Conservation (phyloP, 2,329 filamentous ascomycete species). For the Claviceps spartinae region DNA sequence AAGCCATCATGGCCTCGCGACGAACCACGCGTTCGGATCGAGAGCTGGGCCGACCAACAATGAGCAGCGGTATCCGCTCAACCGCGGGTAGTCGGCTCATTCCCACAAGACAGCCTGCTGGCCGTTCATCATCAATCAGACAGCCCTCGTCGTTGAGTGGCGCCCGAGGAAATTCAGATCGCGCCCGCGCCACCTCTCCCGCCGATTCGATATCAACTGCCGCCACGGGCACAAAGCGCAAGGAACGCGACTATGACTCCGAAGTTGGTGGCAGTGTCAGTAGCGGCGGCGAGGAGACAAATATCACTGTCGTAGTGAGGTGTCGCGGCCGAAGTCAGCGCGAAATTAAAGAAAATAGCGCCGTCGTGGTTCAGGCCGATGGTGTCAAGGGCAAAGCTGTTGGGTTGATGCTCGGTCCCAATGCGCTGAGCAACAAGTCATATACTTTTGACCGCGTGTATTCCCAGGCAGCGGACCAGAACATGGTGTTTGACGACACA, state of each 20-base stretch:
- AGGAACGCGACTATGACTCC: constrained; percentile 70
- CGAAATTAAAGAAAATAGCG: constrained; percentile 87
- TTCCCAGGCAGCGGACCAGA: constrained; percentile 85
- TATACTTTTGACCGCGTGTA: constrained; percentile 98
- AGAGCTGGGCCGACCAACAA: constrained; percentile 6
- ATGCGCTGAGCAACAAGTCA: constrained; percentile 84
- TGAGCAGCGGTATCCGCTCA: constrained; percentile 1
- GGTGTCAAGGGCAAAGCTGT: constrained; percentile 77
- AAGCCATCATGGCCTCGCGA: constrained; percentile 6
- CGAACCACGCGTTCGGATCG: constrained; percentile 7
- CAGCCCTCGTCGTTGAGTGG: constrained; percentile 1
- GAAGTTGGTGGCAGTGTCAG: constrained; percentile 23
- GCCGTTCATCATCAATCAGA: constrained; percentile 2
- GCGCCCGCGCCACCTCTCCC: constrained; percentile 32
- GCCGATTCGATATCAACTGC: constrained; percentile 46
- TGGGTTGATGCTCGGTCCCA: constrained; percentile 83
- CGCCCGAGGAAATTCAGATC: constrained; percentile 3
- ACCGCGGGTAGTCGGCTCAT: constrained; percentile 2
- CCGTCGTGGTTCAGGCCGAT: constrained; percentile 77
- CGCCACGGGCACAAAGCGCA: constrained; percentile 58
- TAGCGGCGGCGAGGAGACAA: constrained; percentile 59
- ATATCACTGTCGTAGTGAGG: constrained; percentile 93
- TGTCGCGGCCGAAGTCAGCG: constrained; percentile 87
- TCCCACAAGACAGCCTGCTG: constrained; percentile 1
- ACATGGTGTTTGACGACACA: constrained; percentile 88